phyloP scores from a whole-genome alignment of 2,329 filamentous ascomycete species.

The Aspergillus floridensis region DNA sequence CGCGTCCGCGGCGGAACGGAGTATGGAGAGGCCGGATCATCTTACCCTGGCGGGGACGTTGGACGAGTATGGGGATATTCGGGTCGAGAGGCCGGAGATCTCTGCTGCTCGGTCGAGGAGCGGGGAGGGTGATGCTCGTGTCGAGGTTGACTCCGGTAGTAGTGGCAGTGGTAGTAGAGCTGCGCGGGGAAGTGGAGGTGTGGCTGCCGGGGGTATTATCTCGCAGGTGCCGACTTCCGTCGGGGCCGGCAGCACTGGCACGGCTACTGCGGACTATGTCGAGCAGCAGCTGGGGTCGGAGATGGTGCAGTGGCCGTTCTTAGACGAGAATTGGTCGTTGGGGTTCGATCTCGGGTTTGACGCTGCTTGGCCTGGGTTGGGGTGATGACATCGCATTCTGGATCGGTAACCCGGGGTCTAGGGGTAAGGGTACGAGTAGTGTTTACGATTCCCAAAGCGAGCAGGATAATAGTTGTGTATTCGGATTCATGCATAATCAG shows the following conservation, averaged over 20 bases:
- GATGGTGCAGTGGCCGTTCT: constrained; percentile 40
- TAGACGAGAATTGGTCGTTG: constrained; percentile 36
- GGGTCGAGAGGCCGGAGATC: constrained; percentile 26
- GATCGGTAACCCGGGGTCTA: too few species aligned
- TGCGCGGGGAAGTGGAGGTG: background rate
- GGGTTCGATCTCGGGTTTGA: constrained; percentile 35
- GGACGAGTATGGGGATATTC: constrained; percentile 40
- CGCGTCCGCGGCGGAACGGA: background rate
- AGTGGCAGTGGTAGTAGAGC: constrained; percentile 10
- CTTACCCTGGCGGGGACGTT: constrained; percentile 33
- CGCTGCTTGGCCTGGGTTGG: constrained; percentile 26
- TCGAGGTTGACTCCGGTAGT: background rate
- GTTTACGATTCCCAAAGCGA: background rate
- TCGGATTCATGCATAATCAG: too few species aligned
- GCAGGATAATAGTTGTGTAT: too few species aligned
- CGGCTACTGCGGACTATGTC: background rate
- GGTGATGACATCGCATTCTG: background rate
- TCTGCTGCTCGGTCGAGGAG: constrained; percentile 4
- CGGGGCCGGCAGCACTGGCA: too few species aligned
- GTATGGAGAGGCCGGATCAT: constrained; percentile 18
- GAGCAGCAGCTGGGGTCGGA: constrained; percentile 31
- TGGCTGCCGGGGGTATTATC: background rate
- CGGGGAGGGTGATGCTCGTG: background rate
- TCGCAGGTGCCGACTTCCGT: constrained; percentile 11
- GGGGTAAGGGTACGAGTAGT: background rate